These are phyloP conservation scores for Kazachstania sp. DNA, from an alignment of 1,139 yeast genomes.

Conservation along the genomic window DNA sequence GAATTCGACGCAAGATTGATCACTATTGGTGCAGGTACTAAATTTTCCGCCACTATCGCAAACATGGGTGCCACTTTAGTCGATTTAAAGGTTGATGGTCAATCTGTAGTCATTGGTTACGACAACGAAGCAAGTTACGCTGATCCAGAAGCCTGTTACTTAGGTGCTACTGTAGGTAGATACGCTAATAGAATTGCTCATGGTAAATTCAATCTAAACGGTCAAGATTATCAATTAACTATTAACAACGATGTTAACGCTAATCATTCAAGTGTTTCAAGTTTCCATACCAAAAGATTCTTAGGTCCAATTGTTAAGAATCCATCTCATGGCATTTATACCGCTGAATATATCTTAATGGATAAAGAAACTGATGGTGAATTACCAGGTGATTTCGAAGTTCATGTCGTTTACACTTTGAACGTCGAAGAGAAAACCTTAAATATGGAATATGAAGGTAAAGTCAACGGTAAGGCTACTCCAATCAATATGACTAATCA, in stretches of 20 bases:
- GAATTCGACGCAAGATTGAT: slow-evolving; percentile 34
- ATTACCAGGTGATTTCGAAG: slow-evolving; percentile 22
- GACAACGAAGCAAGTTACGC: slow-evolving; percentile 35
- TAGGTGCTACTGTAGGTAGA: slow-evolving; percentile 60
- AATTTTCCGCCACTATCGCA: slow-evolving; percentile 39
- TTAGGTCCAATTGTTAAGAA: slow-evolving; percentile 43
- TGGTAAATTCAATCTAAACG: slow-evolving; percentile 39
- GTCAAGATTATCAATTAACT: slow-evolving; percentile 36
- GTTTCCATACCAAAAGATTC: slow-evolving; percentile 44
- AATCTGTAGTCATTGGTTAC: slow-evolving; percentile 32
- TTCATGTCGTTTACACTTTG: slow-evolving; percentile 16
- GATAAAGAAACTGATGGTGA: slow-evolving; percentile 32
- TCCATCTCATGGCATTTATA: slow-evolving; percentile 29
- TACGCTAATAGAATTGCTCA: slow-evolving; percentile 52
- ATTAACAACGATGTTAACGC: slow-evolving; percentile 36
- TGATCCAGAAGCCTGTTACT: slow-evolving; percentile 38
- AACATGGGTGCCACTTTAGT: slow-evolving; percentile 50
- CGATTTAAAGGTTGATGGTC: slow-evolving; percentile 34
- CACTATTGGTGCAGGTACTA: slow-evolving; percentile 31
- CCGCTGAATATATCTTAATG: slow-evolving; percentile 36
- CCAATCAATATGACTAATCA: slow-evolving; percentile 57
- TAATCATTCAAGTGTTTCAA: slow-evolving; percentile 46
- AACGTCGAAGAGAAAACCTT: slow-evolving; percentile 28
- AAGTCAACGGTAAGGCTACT: slow-evolving; percentile 40
- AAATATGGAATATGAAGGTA: slow-evolving; percentile 41